Evolutionary conservation across 345 rosid species (phyloP).

Genomic region (Sonneratia caseolaris): DNA sequence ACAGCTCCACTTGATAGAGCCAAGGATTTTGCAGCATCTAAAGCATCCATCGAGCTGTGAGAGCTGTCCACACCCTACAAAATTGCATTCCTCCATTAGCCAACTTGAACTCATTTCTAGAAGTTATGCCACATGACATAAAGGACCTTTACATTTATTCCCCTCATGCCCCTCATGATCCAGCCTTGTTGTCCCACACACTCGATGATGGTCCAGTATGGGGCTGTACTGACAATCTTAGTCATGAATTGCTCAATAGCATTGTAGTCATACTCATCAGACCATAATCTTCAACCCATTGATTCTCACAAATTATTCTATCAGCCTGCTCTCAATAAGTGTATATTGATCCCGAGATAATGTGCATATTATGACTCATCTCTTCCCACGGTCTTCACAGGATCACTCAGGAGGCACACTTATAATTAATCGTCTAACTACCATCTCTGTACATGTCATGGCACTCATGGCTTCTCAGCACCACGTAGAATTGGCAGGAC

Average conservation of each 20-base stretch:
- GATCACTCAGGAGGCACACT: no score
- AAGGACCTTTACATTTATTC: neutral
- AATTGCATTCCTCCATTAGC: neutral
- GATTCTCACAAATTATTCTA: no score
- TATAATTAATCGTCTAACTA: neutral
- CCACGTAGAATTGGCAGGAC: neutral
- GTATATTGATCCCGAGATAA: no score
- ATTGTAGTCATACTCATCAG: neutral
- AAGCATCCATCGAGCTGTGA: conserved; percentile 61
- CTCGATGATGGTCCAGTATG: no score
- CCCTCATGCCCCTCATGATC: no score
- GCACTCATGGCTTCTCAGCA: neutral
- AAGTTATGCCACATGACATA: neutral
- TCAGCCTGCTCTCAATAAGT: no score
- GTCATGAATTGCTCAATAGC: neutral
- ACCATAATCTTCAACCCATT: no score
- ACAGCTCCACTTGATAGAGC: conserved; percentile 49
- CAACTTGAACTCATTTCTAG: neutral
- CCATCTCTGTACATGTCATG: neutral
- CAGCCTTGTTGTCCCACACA: no score
- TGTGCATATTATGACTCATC: neutral
- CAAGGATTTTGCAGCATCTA: conserved; percentile 76
- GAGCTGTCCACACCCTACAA: conserved; percentile 27
- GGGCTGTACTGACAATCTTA: no score
- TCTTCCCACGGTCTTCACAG: neutral